Percentiles rank a stretch among this genome's conserved stretches.
phyloP scores from a whole-genome alignment of 345 rosid genomes.

The Camelina sativa region DNA sequence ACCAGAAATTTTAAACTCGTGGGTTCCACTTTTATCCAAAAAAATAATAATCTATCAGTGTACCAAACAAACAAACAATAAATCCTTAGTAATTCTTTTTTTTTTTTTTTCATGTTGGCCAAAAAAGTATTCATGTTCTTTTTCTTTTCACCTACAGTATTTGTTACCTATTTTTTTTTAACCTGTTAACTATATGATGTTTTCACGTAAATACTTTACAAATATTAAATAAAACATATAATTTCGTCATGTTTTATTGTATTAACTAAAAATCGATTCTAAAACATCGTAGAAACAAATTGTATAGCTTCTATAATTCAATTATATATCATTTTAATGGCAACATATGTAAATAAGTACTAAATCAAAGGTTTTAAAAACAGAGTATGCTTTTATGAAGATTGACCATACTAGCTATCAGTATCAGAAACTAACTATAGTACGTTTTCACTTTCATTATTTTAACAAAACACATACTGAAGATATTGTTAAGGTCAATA shows the following conservation, averaged over 20 bases:
- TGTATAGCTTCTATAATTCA: too few relatives aligned
- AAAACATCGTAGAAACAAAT: too few relatives aligned
- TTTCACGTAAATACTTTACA: too few relatives aligned
- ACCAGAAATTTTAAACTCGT: slow-evolving; percentile 35
- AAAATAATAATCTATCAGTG: not conserved
- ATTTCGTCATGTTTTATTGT: too few relatives aligned
- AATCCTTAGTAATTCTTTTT: not conserved
- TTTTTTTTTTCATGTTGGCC: not conserved
- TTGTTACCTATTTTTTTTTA: not conserved
- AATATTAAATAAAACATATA: too few relatives aligned
- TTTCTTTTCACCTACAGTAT: not conserved
- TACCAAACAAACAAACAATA: not conserved
- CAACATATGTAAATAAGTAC: too few relatives aligned
- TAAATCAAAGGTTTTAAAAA: too few relatives aligned
- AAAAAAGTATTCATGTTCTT: too few relatives aligned
- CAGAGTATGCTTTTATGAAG: not conserved
- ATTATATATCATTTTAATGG: too few relatives aligned
- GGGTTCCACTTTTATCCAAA: slow-evolving; percentile 13
- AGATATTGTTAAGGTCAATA: not conserved
- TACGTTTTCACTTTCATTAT: not conserved
- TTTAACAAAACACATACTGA: slow-evolving; percentile 22
- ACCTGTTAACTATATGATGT: too few relatives aligned
- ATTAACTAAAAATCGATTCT: too few relatives aligned
- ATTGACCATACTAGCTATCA: not conserved
- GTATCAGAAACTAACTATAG: not conserved